Conservation (phyloP, 116 monocot species). For the Iris pallida region DNA sequence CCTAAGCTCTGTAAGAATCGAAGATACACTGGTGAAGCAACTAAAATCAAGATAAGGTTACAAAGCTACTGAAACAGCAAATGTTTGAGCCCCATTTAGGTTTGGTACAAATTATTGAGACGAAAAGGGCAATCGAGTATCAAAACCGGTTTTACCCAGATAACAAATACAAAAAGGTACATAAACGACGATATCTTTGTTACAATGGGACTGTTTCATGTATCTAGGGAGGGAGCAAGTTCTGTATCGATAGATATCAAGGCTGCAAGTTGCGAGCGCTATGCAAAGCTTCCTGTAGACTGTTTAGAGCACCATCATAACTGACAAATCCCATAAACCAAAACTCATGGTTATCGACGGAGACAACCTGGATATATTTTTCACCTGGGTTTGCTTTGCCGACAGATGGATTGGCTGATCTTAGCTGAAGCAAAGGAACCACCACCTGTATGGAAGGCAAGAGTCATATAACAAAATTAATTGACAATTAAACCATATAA, state of each 20-base stretch:
- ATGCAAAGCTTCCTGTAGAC: conserved; percentile 25
- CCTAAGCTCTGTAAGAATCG: too few species aligned
- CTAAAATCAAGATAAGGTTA: too few species aligned
- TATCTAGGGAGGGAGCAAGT: too few species aligned
- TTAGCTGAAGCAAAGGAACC: conserved; percentile 27
- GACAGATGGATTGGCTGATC: conserved; percentile 21
- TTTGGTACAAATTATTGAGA: too few species aligned
- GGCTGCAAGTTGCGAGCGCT: conserved; percentile 12
- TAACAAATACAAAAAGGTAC: too few species aligned
- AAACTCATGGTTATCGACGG: conserved; percentile 31
- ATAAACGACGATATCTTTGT: too few species aligned
- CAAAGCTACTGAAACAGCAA: too few species aligned
- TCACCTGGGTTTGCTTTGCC: conserved; percentile 25
- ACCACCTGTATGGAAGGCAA: conserved; percentile 10
- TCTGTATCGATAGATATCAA: not conserved
- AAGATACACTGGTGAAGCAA: too few species aligned
- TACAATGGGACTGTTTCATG: too few species aligned
- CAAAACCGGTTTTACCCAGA: too few species aligned
- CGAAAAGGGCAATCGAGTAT: too few species aligned
- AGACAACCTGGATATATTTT: conserved; percentile 31
- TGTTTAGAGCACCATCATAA: conserved; percentile 15
- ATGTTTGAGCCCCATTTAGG: too few species aligned
- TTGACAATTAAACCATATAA: not conserved
- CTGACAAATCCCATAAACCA: conserved; percentile 40
- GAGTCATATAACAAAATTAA: not conserved